Evolutionary conservation across 768 basidiomycete genomes (phyloP), one percentile per base, ranked within the genome.

Genomic region (Pisolithus microcarpus): DNA sequence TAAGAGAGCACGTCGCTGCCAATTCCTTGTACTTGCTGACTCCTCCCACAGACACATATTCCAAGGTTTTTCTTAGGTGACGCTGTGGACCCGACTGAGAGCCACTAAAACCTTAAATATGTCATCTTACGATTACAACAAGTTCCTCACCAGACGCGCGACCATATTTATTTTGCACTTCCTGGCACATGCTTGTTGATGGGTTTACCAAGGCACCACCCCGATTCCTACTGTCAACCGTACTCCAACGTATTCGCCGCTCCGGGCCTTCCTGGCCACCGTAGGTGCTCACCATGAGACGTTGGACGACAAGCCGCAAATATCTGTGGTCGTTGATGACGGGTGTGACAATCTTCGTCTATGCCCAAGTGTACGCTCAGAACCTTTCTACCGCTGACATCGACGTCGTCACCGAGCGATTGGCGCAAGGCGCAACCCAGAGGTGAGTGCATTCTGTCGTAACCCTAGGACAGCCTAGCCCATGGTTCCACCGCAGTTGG

Each of bases 361-460:
- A 34, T 31, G 34, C 10, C 19, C 31, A 11, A 11, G 45, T 21
- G 7, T 31, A 24, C 15, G 30, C 30, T 46, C 73, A 76, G 52
- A 62, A 52, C 24, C 65, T 75, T 8, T 58, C 71, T 3, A 59
- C 64, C 36, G 57, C 56, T 2, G 70, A 75, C 53, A 48, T 75
- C n/a, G 53, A 62, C n/a, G 44, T 60, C 4, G 67, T 77, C 11
- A 60, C 62, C 43, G 58, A 65, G 43, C 64, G 65, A 23, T 68
- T 77, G 1, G 70, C 70, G 3, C 65, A 71, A 44, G 69, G 74
- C 23, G 72, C 77, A 6, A 65, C 50, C 19, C 70, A 73, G 36
- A 77, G 73, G 76, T 64, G 46, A 56, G 68, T 49, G 23, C n/a
- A 5, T 30, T 7, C 4, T 23, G 21, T 30, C 1, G 9, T 7